phyloP scores from a whole-genome alignment of 768 basidiomycete species.

The Mycena filopes region DNA sequence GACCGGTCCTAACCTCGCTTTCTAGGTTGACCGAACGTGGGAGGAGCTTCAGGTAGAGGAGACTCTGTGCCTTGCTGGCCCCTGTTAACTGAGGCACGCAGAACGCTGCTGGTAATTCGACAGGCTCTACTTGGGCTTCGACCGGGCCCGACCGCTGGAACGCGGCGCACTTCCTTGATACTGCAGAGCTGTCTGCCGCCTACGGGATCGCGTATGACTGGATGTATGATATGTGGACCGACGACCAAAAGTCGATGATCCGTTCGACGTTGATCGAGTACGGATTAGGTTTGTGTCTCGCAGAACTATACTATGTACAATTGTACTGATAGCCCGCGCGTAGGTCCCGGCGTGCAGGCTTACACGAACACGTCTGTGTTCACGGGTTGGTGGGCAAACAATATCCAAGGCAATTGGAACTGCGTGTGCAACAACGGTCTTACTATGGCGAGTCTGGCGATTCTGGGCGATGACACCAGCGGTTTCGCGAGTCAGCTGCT shows the following conservation, averaged over 20 bases:
- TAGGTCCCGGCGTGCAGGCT: conserved; percentile 63
- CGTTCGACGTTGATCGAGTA: conserved; percentile 77
- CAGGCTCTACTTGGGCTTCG: conserved; percentile 69
- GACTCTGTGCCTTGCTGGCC: no score
- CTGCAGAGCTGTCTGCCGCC: conserved; percentile 89
- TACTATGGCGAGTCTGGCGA: conserved; percentile 89
- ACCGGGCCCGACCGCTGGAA: conserved; percentile 80
- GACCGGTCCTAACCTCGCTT: no score
- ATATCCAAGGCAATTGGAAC: conserved; percentile 93
- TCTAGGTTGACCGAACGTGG: conserved; percentile 76
- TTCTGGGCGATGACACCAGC: conserved; percentile 84
- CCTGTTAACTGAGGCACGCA: not conserved
- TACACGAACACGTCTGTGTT: conserved; percentile 54
- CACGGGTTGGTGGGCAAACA: conserved; percentile 82
- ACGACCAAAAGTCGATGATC: conserved; percentile 76
- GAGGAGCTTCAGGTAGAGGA: conserved; percentile 77
- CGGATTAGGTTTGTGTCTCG: conserved; percentile 60
- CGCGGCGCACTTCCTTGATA: conserved; percentile 88
- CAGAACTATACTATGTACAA: no score
- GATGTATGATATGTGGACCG: conserved; percentile 87
- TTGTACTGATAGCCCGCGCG: no score
- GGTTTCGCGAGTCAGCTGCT: conserved; percentile 78
- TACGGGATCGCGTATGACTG: conserved; percentile 97
- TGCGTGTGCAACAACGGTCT: conserved; percentile 95
- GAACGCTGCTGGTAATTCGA: conserved; percentile 82